Base-by-base conservation (phyloP, 371 early-diverging fungal species). In the Batkoa obscura region DNA sequence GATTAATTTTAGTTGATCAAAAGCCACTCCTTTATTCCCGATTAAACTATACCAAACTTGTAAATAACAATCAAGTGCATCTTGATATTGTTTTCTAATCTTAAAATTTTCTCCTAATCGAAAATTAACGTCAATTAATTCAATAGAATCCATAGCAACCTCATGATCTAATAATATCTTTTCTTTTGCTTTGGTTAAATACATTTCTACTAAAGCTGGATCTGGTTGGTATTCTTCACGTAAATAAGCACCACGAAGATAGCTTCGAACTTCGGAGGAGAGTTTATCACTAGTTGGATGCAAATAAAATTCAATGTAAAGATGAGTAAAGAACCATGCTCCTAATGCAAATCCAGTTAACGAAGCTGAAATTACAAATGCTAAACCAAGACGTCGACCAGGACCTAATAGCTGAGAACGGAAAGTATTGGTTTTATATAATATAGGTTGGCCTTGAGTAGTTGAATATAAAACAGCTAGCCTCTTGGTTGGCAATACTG, bases 291-390 rank as follows among this genome's bases (percentile, higher is more conserved):
- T 17, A 47, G 47, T 47, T 13, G 47, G 47, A 23, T 47, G 47
- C 17, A 47, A 47, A 17, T 47, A 47, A 23, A 8, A 8, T 47
- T 47, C 47, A 17, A 47, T 47, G 47, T 47, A 47, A 9, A 9
- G 17, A 47, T 47, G 47, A 8, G 13, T 13, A 47, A 9, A 9
- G 17, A 13, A 15, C 9, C 9, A 47, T 13, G n/a, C 47, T 6
- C 13, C 9, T 6, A 47, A n/a, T 10, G 10, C 12, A 4, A 41
- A n/a, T n/a, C 8, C n/a, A n/a, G 41, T 41, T 8, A 41, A n/a
- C n/a, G 41, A 50, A 58, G 54, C 49, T 33, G 50, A 43, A 36
- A 38, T 48, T 60, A 57, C 65, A 6, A 67, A 69, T 5, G 48
- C 68, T 33, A 23, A 23, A 23, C 23, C 23, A 23, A 23, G 23